A percentile compares a stretch with the other conserved stretches of the same genome.
These are phyloP conservation scores for Plasmodium relictum DNA, from an alignment of 169 alveolate genomes.

Conservation along the genomic window DNA sequence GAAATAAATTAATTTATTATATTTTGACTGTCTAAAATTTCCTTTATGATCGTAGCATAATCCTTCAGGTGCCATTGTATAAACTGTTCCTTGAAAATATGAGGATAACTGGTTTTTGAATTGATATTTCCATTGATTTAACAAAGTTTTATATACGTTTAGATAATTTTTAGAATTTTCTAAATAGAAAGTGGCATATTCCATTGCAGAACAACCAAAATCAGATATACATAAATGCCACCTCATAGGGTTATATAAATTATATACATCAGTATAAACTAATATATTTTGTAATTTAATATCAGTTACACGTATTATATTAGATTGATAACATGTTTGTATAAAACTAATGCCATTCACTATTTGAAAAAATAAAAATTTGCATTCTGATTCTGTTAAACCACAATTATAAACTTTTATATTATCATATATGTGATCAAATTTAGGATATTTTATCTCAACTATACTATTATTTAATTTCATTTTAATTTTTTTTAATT, in stretches of 20 bases:
- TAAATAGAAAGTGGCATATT: conserved; percentile 67
- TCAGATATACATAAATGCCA: conserved; percentile 86
- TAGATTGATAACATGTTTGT: conserved; percentile 86
- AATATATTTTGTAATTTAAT: conserved; percentile 83
- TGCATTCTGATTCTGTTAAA: conserved; percentile 82
- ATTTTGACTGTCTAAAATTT: conserved; percentile 68
- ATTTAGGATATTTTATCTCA: conserved; percentile 34
- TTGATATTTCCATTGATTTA: conserved; percentile 68
- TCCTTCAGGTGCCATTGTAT: conserved; percentile 77
- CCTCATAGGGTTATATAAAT: conserved; percentile 80
- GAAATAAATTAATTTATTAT: conserved; percentile 57
- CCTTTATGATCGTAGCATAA: conserved; percentile 71
- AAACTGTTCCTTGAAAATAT: conserved; percentile 70
- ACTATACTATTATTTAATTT: conserved; percentile 46
- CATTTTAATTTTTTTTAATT: conserved; percentile 57
- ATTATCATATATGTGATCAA: conserved; percentile 52
- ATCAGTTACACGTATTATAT: conserved; percentile 84
- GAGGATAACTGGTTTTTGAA: conserved; percentile 65
- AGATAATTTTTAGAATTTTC: conserved; percentile 51
- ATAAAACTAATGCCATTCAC: conserved; percentile 82
- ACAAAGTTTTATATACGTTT: conserved; percentile 15
- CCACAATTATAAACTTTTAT: conserved; percentile 79
- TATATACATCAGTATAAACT: conserved; percentile 79
- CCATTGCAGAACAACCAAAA: conserved; percentile 85
- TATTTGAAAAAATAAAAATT: conserved; percentile 83